Evolutionary conservation across 345 rosid species (phyloP), one percentile per base, ranked within the genome.

Genomic region (Sonneratia alba): DNA sequence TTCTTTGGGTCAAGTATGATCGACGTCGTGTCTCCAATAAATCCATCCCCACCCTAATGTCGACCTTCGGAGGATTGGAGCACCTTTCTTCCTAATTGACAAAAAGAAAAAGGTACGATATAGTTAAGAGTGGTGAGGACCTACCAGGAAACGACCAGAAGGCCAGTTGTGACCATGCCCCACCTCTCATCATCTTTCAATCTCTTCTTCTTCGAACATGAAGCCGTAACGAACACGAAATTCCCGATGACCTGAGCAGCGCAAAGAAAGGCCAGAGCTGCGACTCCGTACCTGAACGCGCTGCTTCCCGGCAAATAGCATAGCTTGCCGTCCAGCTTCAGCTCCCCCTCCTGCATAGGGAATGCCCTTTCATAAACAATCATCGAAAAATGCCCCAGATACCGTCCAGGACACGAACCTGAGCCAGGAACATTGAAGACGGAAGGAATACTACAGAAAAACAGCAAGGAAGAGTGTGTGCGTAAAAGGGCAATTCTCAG

Each of bases 81-180:
- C 32, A 27, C 32, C 32, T 27, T 27, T 27, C 32, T 27, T 27
- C 0, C 32, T 27, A 27, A 27, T 42, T 42, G 45, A 42, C 45
- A 42, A 42, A 42, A 9, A 7, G 14, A 18, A 16, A 21, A 47
- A 6, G 19, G 34, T 1, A 18, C 3, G 14, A 38, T 0, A 21
- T 24, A 13, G 13, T 36, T 19, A 22, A 64, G 45, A 5, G 45
- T 1, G 51, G 18, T 1, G 78, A 53, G 40, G 1, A 78, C 79
- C 51, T 81, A 93, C 98, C 97, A 91, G 55, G 96, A 91, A 14
- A 91, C 56, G 40, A 81, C 71, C 67, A 85, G 76, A 34, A 91
- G 83, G 71, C 75, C 67, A 40, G 70, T 70, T 0, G 76, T 75
- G 61, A 81, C 70, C 15, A 67, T 51, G 36, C 77, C 65, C 69